Percentiles rank a stretch among this genome's conserved stretches.
These are phyloP conservation scores for Akanthomyces lecanii DNA, from an alignment of 2,329 filamentous ascomycete genomes.

Conservation along the genomic window DNA sequence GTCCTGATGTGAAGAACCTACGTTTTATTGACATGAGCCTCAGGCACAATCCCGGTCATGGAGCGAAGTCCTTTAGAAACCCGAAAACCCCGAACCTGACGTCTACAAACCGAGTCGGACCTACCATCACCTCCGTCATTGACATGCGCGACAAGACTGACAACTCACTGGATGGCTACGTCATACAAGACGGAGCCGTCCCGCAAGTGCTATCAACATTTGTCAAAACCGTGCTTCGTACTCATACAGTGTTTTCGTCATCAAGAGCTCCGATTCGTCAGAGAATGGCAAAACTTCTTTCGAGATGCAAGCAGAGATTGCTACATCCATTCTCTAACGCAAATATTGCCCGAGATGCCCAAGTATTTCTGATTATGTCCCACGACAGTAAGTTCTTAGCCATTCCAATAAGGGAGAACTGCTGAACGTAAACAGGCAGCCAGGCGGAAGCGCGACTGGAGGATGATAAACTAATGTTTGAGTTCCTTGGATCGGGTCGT, in stretches of 20 bases:
- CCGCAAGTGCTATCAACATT: conserved; percentile 53
- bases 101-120: conserved; percentile 44
- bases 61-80: conserved; percentile 15
- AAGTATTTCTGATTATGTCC: conserved; percentile 63
- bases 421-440: conserved; percentile 37
- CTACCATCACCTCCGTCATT: conserved; percentile 60
- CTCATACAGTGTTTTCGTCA: not conserved
- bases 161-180: conserved; percentile 57
- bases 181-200: conserved; percentile 61
- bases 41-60: conserved; percentile 29
- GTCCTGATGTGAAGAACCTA: no score
- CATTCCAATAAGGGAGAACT: not conserved
- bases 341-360: conserved; percentile 36
- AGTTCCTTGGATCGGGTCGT: conserved; percentile 55
- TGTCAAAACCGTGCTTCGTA: conserved; percentile 54
- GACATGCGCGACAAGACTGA: conserved; percentile 48
- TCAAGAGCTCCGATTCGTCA: not conserved
- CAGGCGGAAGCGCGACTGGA: conserved; percentile 57
- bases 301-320: not conserved
- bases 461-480: conserved; percentile 55
- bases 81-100: conserved; percentile 41
- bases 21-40: not conserved
- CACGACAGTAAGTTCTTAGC: conserved; percentile 49
- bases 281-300: not conserved
- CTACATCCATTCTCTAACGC: conserved; percentile 33